Percentiles rank a stretch among this genome's conserved stretches.
phyloP scores from a whole-genome alignment of 805 yeast species.

The Diddensiella santjacobensis region DNA sequence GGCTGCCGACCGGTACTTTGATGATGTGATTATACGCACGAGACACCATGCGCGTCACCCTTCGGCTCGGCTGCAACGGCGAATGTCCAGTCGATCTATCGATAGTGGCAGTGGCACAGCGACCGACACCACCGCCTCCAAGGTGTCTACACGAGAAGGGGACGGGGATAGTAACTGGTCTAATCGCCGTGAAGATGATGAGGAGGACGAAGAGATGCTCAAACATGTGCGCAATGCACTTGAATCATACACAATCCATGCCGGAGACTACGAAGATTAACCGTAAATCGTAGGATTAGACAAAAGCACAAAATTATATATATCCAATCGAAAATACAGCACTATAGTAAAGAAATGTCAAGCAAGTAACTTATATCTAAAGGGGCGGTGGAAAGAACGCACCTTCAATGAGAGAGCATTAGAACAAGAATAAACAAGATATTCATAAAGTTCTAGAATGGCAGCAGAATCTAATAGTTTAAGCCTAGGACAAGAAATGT shows the following conservation, averaged over 20 bases:
- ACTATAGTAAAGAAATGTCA: no score
- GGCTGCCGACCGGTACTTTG: constrained; percentile 36
- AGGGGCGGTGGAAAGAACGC: no score
- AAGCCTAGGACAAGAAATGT: no score
- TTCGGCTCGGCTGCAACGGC: constrained; percentile 19
- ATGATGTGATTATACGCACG: constrained; percentile 28
- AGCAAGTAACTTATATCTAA: no score
- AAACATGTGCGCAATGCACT: constrained; percentile 23
- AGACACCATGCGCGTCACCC: constrained; percentile 24
- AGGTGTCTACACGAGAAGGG: constrained; percentile 6
- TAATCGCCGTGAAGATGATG: constrained; percentile 11
- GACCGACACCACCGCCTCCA: constrained; percentile 7
- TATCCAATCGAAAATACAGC: no score
- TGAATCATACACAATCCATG: constrained; percentile 12
- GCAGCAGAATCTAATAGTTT: no score
- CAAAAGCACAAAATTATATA: no score
- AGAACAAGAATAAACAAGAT: no score
- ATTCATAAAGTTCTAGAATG: no score
- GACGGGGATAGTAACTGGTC: no score
- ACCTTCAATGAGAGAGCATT: no score
- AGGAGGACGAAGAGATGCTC: constrained; percentile 17
- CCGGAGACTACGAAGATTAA: constrained; percentile 11
- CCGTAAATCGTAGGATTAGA: no score
- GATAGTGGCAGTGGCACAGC: constrained; percentile 5
- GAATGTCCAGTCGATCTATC: constrained; percentile 19